phyloP scores from a whole-genome alignment of 805 yeast genomes.

The Candida maesae region DNA sequence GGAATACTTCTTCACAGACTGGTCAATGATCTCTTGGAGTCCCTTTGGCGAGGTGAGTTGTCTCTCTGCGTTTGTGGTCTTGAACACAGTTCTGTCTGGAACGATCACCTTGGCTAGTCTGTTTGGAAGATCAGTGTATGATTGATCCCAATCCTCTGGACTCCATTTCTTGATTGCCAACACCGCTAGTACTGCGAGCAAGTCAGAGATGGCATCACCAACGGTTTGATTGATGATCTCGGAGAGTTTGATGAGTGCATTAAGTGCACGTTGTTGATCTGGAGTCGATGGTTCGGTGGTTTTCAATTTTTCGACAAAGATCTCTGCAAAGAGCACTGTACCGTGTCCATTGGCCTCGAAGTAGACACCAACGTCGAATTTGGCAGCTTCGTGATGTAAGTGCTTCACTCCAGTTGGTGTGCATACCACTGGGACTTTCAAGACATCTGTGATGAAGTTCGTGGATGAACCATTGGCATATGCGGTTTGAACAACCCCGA shows the following conservation, averaged over 20 bases:
- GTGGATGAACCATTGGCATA: slow-evolving; percentile 96
- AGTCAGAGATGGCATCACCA: slow-evolving; percentile 97
- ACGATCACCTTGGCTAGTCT: slow-evolving; percentile 77
- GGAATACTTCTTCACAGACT: slow-evolving; percentile 47
- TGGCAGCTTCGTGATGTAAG: slow-evolving; percentile 83
- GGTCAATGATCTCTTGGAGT: slow-evolving; percentile 70
- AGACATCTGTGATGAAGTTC: slow-evolving; percentile 51
- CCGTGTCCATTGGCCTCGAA: slow-evolving; percentile 99
- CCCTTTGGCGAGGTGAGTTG: slow-evolving; percentile 72
- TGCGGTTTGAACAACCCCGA: slow-evolving; percentile 96
- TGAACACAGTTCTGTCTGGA: slow-evolving; percentile 71
- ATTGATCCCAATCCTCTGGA: slow-evolving; percentile 70
- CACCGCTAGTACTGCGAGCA: slow-evolving; percentile 71
- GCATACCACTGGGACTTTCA: slow-evolving; percentile 76
- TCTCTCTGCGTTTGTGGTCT: slow-evolving; percentile 89
- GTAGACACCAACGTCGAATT: slow-evolving; percentile 87
- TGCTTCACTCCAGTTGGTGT: slow-evolving; percentile 97
- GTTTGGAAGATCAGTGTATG: slow-evolving; percentile 86
- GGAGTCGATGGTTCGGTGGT: slow-evolving; percentile 35
- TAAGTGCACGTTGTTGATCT: slow-evolving; percentile 45
- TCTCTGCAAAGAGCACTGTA: slow-evolving; percentile 75
- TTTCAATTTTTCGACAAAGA: slow-evolving; percentile 39
- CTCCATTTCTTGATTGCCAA: slow-evolving; percentile 50
- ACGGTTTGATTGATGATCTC: slow-evolving; percentile 90
- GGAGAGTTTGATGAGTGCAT: slow-evolving; percentile 55